phyloP scores from a whole-genome alignment of 208 protist species.

The Wallacemonas rigidus region DNA sequence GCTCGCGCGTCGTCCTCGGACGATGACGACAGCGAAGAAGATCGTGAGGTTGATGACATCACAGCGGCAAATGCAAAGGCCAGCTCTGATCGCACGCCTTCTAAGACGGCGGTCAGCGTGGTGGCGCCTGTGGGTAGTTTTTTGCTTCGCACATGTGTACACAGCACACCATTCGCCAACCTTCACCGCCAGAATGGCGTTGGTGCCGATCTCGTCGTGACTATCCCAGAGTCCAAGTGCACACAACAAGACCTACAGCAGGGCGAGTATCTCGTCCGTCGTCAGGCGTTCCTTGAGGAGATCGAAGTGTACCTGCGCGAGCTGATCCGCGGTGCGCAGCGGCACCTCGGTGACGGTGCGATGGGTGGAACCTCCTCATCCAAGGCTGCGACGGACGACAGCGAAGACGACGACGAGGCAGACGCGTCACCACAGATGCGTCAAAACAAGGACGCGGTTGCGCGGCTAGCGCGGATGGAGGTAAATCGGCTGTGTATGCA shows the following conservation, averaged over 20 bases:
- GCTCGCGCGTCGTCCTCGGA: not conserved
- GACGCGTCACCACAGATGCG: slow-evolving; percentile 8
- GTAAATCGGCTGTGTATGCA: slow-evolving; percentile 55
- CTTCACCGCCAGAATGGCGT: slow-evolving; percentile 59
- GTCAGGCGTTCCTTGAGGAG: slow-evolving; percentile 62
- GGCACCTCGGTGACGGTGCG: slow-evolving; percentile 20
- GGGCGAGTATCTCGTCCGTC: slow-evolving; percentile 70
- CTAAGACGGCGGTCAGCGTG: slow-evolving; percentile 22
- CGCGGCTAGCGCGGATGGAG: slow-evolving; percentile 51
- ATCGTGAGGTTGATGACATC: slow-evolving; percentile 3
- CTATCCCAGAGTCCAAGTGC: slow-evolving; percentile 60
- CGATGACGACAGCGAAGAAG: slow-evolving; percentile 23
- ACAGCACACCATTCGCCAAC: slow-evolving; percentile 60
- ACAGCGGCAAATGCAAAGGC: not conserved
- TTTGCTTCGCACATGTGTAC: slow-evolving; percentile 72
- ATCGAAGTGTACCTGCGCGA: slow-evolving; percentile 54
- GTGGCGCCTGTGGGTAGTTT: slow-evolving; percentile 78
- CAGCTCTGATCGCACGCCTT: not conserved
- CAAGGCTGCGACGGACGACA: slow-evolving; percentile 14
- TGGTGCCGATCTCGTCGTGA: slow-evolving; percentile 73
- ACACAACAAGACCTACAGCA: slow-evolving; percentile 65
- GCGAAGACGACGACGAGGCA: slow-evolving; percentile 14
- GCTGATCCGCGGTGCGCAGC: not conserved
- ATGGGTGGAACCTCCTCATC: slow-evolving; percentile 6
- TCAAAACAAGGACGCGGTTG: slow-evolving; percentile 24